Conservation (phyloP, 306 rosid species). For the Cucurbita moschata region DNA sequence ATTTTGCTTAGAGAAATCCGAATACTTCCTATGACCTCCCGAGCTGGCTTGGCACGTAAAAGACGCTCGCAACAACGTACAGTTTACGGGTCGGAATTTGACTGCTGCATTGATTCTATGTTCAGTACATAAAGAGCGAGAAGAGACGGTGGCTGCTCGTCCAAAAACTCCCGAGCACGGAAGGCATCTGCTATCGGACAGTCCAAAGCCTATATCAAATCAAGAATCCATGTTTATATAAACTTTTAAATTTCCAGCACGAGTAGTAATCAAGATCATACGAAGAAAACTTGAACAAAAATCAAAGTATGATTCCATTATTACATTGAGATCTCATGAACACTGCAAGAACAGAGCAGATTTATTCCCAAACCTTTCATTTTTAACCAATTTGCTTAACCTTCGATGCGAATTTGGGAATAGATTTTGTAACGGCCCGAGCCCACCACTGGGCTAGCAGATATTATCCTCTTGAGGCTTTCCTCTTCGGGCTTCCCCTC, state of each 20-base stretch:
- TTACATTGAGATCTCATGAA: not conserved
- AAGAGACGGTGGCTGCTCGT: slow-evolving; percentile 30
- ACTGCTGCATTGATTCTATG: slow-evolving; percentile 29
- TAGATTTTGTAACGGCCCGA: not conserved
- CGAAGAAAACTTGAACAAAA: not conserved
- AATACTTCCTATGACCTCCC: slow-evolving; percentile 32
- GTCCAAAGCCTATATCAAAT: slow-evolving; percentile 41
- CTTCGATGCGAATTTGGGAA: not conserved
- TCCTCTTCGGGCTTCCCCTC: too few relatives aligned
- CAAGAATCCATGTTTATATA: slow-evolving; percentile 12
- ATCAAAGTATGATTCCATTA: not conserved
- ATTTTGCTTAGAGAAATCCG: slow-evolving; percentile 71
- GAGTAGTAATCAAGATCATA: not conserved
- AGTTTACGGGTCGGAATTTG: slow-evolving; percentile 27
- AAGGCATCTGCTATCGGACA: slow-evolving; percentile 46
- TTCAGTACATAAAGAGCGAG: slow-evolving; percentile 28
- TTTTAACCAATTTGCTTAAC: not conserved
- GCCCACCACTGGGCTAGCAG: too few relatives aligned
- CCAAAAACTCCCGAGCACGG: slow-evolving; percentile 47
- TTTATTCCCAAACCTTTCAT: not conserved
- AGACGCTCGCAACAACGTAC: slow-evolving; percentile 27
- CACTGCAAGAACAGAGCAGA: not conserved
- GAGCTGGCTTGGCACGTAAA: slow-evolving; percentile 46
- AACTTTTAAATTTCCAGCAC: not conserved
- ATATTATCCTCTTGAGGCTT: too few relatives aligned